A percentile compares a stretch with the other conserved stretches of the same genome.
phyloP scores from a whole-genome alignment of 202 grass and related monocot genomes.

The Digitaria exilis region DNA sequence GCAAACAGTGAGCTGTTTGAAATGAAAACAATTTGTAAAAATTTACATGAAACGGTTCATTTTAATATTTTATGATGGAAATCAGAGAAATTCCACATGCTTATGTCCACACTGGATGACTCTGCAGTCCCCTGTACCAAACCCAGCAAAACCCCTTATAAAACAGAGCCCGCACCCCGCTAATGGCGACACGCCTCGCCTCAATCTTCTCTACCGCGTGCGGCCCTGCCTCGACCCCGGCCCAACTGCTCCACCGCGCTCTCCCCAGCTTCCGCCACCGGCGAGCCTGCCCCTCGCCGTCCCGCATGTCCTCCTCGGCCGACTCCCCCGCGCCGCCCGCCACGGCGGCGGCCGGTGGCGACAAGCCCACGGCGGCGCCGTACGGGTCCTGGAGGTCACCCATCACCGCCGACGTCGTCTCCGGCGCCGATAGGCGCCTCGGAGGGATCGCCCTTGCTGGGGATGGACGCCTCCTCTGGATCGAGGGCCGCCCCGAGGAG shows the following conservation, averaged over 20 bases:
- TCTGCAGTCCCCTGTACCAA: background rate
- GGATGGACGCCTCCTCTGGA: constrained; percentile 85
- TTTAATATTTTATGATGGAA: background rate
- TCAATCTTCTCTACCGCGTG: constrained; percentile 37
- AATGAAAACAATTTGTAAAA: background rate
- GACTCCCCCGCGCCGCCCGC: constrained; percentile 3
- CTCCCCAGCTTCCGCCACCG: constrained; percentile 23
- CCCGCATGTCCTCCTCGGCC: constrained; percentile 35
- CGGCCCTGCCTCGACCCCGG: constrained; percentile 5
- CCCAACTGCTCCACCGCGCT: constrained; percentile 27
- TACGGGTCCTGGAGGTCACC: constrained; percentile 91
- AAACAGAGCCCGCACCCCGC: background rate
- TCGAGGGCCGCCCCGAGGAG: constrained; percentile 82
- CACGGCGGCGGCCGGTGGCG: background rate
- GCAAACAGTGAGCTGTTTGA: background rate
- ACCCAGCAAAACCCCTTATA: constrained; percentile 35
- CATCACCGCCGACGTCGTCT: constrained; percentile 81
- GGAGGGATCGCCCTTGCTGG: constrained; percentile 68
- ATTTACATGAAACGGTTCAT: background rate
- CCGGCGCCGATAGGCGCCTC: constrained; percentile 65
- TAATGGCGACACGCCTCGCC: constrained; percentile 50
- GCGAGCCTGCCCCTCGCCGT: constrained; percentile 18
- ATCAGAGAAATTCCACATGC: background rate
- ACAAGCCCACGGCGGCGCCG: constrained; percentile 54
- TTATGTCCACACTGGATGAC: background rate